A percentile compares a stretch with the other conserved stretches of the same genome.
phyloP scores from a whole-genome alignment of 164 flowering plant genomes.

The Berberis thunbergii region DNA sequence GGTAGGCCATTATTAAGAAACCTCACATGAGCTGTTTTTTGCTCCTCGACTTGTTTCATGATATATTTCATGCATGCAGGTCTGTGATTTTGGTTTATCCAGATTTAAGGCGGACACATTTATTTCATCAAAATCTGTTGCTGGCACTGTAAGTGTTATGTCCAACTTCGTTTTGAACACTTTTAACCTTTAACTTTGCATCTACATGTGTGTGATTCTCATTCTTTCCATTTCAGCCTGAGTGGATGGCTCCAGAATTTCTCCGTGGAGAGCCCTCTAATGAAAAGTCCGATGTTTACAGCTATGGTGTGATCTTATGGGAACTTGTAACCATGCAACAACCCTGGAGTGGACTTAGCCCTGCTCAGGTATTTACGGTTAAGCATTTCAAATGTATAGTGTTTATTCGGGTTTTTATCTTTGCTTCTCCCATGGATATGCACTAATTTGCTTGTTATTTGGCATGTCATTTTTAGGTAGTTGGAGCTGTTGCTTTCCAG shows the following conservation, averaged over 20 bases:
- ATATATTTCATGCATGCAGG: constrained; percentile 32
- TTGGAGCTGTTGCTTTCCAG: constrained; percentile 97
- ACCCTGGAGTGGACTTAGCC: constrained; percentile 85
- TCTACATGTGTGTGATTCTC: constrained; percentile 24
- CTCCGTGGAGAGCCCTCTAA: constrained; percentile 93
- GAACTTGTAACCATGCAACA: constrained; percentile 93
- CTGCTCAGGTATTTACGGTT: constrained; percentile 65
- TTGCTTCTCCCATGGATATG: constrained; percentile 4
- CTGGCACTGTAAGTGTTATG: constrained; percentile 78
- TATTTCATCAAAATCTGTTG: constrained; percentile 89
- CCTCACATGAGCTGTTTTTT: neutral
- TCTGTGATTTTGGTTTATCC: constrained; percentile 95
- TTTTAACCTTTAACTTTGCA: constrained; percentile 15
- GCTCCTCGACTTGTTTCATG: neutral
- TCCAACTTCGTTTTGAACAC: neutral
- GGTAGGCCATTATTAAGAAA: constrained; percentile 27
- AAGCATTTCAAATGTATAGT: neutral
- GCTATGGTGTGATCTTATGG: constrained; percentile 97
- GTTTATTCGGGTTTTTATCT: neutral
- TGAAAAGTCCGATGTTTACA: constrained; percentile 93
- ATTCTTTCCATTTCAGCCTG: constrained; percentile 68
- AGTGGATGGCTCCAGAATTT: constrained; percentile 99
- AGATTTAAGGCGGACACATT: constrained; percentile 92
- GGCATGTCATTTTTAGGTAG: constrained; percentile 50
- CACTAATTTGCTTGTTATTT: neutral